Evolutionary conservation across 345 rosid genomes (phyloP), one percentile per base, ranked within the genome.

Genomic region (Rubroshorea leprosula): DNA sequence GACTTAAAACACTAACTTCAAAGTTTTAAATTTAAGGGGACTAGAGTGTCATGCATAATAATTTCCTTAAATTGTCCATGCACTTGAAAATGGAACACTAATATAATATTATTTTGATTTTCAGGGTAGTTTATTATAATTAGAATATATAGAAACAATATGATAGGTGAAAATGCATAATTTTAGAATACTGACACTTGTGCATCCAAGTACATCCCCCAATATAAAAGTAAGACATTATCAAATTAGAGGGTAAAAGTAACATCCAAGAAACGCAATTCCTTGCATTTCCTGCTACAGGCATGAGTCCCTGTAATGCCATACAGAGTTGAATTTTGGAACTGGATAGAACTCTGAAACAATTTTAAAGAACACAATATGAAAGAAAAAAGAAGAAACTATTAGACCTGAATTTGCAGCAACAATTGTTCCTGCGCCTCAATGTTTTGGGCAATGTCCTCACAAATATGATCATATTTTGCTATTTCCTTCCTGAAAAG

Each of bases 401-500:
- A 61, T 35, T 41, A 50, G 23, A 93, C 99, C 97, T 89, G 99
- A 68, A 93, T 93, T 75, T 89, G 97, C 66, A 85, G 48, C 79
- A 93, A 54, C 46, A 87, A 65, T 50, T 87, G 97, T 60, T 85
- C 99, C 77, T 93, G 99, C 62, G 89, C 87, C 60, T 80, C 95
- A 49, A 93, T 85, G 76, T 93, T 93, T 60, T 83, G 94, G 48
- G 94, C 74, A 67, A 93, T 85, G 41, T 87, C 96, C 69, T 80
- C 80, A 63, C 97, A 83, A 65, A 93, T 80, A 29, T 50, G 85
- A 68, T 87, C 87, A 79, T 93, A 93, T 70, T 93, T 93, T 55
- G 88, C 73, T 64, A 89, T 78, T 75, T 93, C 99, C 78, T 87
- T 93, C 77, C 82, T 83, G 74, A 93, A 93, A 64, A 93, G 95